Base-by-base conservation (phyloP, 139 green algal species). In the Coccomyxa sp. region DNA sequence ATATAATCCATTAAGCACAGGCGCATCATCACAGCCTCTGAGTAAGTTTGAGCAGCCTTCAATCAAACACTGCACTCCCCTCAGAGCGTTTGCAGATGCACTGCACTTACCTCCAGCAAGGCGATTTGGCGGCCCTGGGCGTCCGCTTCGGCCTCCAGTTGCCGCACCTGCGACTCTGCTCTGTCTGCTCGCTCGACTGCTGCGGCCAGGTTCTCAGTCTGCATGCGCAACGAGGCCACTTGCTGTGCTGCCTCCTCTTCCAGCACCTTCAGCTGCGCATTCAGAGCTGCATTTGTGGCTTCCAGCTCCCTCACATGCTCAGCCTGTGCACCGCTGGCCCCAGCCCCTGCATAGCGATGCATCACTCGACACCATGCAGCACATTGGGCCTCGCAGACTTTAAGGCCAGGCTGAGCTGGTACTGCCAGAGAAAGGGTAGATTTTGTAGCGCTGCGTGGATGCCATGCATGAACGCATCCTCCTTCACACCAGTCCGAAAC, bases 241-340 rank as follows among this genome's bases (percentile, higher is more conserved):
- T 85, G 59, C 68, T 75, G n/a, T 10, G 3, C 74, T 30, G 32
- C 58, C 67, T 76, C 66, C 45, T 31, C 75, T 57, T 85, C 80
- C 58, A 83, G 38, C 32, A 45, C 30, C 28, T 38, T 30, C 0
- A 87, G 13, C 63, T 87, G 81, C 25, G 16, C 59, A 13, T 58
- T 74, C 71, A 90, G 71, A 17, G 66, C 81, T 28, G 75, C 58
- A 31, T 87, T 85, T 60, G 80, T 84, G 4, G 75, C 80, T 78
- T 92, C 86, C 78, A 90, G 82, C 78, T 87, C 77, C 21, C 75
- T 51, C 1, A 90, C 79, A 30, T 84, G 82, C 74, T 71, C 63
- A 74, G 45, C 30, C 58, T 86, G 83, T 28, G 75, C 38, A 51
- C 31, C 79, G 14, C 12, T 0, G 14, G 30, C 3, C 16, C 30